phyloP scores from a whole-genome alignment of 148 eudicot species.

The Heliosperma pusillum region DNA sequence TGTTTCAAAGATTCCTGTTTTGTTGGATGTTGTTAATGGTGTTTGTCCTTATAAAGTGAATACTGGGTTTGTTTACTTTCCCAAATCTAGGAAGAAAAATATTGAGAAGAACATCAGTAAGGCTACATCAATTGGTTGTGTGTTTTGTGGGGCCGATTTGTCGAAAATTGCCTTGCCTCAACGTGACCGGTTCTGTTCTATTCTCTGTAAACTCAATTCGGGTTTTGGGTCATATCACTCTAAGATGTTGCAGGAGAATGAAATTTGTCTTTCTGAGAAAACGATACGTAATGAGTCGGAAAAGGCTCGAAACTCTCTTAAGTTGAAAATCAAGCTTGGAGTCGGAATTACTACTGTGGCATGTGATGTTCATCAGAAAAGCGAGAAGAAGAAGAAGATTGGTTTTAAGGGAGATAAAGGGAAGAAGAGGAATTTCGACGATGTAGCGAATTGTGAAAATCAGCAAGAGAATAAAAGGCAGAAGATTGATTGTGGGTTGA shows the following conservation, averaged over 20 bases:
- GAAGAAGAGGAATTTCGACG: no score
- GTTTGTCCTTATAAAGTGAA: constrained; percentile 12
- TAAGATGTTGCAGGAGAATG: background rate
- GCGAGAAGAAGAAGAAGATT: background rate
- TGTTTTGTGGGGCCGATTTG: background rate
- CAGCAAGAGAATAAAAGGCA: background rate
- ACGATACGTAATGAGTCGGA: background rate
- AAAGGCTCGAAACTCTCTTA: no score
- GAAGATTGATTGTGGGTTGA: no score
- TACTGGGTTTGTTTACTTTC: constrained; percentile 1
- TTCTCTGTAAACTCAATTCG: background rate
- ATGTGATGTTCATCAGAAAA: background rate
- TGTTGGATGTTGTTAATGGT: background rate
- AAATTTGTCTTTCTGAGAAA: background rate
- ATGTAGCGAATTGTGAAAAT: background rate
- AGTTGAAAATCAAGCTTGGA: background rate
- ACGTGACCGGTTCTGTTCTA: background rate
- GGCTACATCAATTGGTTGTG: background rate
- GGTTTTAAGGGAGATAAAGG: background rate
- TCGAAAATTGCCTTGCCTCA: background rate
- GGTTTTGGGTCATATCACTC: background rate
- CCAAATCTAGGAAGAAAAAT: constrained; percentile 3
- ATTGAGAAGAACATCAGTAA: background rate
- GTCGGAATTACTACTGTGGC: background rate
- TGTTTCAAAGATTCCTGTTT: background rate